Percentiles rank a stretch among this genome's conserved stretches.
Conservation (phyloP, 2,329 filamentous ascomycete species). For the Tolypocladium nubicola region DNA sequence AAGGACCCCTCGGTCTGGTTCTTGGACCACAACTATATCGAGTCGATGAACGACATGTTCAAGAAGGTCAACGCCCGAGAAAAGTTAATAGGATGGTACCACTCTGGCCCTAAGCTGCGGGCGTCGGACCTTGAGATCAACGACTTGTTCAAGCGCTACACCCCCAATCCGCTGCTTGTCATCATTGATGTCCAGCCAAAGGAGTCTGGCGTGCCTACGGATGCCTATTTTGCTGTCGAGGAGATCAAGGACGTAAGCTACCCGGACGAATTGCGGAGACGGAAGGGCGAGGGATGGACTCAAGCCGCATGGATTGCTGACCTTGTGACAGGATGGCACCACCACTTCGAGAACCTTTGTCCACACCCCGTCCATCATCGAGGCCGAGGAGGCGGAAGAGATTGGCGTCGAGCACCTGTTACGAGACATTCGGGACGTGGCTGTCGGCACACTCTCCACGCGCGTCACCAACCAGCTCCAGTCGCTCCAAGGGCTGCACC, state of each 20-base stretch:
- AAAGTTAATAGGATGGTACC: slow-evolving; percentile 99
- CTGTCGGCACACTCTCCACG: slow-evolving; percentile 90
- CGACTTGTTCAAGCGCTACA: slow-evolving; percentile 98
- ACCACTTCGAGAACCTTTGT: slow-evolving; percentile 96
- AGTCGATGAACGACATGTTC: slow-evolving; percentile 99
- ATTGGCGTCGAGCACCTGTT: slow-evolving; percentile 97
- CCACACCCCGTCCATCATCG: slow-evolving; percentile 95
- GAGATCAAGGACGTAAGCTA: slow-evolving; percentile 93
- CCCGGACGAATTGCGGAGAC: not conserved
- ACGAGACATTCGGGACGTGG: slow-evolving; percentile 95
- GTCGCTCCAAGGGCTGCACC: slow-evolving; percentile 89
- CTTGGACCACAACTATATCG: slow-evolving; percentile 97
- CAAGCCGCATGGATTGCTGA: not conserved
- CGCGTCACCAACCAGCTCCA: slow-evolving; percentile 96
- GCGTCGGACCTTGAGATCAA: slow-evolving; percentile 98
- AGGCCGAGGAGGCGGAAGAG: slow-evolving; percentile 97
- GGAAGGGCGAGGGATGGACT: not conserved
- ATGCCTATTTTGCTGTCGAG: slow-evolving; percentile 98
- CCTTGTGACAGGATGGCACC: slow-evolving; percentile 67
- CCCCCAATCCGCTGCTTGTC: slow-evolving; percentile 87
- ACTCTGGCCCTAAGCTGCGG: slow-evolving; percentile 92
- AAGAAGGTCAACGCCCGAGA: slow-evolving; percentile 99
- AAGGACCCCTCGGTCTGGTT: slow-evolving; percentile 99
- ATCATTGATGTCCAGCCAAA: slow-evolving; percentile 99
- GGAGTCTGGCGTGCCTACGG: slow-evolving; percentile 92